Base-by-base conservation (phyloP, 2,329 filamentous ascomycete species). In the Diaporthe sp. region DNA sequence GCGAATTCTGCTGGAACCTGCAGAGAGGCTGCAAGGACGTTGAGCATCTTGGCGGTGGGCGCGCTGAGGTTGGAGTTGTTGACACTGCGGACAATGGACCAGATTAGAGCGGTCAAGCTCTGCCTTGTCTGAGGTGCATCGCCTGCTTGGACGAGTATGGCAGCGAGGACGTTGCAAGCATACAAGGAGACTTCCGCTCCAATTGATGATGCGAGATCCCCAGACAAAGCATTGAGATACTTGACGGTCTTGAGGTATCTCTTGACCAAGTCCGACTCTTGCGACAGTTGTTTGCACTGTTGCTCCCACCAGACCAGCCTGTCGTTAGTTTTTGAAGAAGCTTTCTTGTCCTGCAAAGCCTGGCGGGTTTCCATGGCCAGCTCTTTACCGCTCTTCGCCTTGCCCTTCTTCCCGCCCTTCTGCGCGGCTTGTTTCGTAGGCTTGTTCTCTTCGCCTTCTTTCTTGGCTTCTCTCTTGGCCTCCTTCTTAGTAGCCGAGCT, bases 161-260 rank as follows among this genome's bases (percentile, higher is more conserved):
- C 59, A 31, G 69, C 77, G 31, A 87, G 77, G 9, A 82, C 79
- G 39, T 83, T 79, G 75, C 85, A 86, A 25, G 84, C 49, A 67
- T 84, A 85, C 5, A 87, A 77, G 2, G 80, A 79, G 1, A 84
- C 77, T 51, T 87, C 85, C 1, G 81, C 78, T 4, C 81, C 81
- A 12, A 86, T 73, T 2, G 75, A 75, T 2, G 72, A 59, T 12
- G 62, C 77, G n/a, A 82, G 77, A 25, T 84, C 79, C 42, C 83
- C 80, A 7, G 84, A 82, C 34, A 89, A 82, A 37, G 82, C 83
- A 10, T 79, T 77, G 6, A 91, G 80, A 77, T 90, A 89, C 53
- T 86, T 86, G 58, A 87, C 83, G 0, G 86, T 84, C 76, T 87
- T 89, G 34, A 84, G 80, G 77, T 89, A 92, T 67, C 88, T 85